Conservation (phyloP, 2,329 filamentous ascomycete genomes). For the Colletotrichum kahawae region DNA sequence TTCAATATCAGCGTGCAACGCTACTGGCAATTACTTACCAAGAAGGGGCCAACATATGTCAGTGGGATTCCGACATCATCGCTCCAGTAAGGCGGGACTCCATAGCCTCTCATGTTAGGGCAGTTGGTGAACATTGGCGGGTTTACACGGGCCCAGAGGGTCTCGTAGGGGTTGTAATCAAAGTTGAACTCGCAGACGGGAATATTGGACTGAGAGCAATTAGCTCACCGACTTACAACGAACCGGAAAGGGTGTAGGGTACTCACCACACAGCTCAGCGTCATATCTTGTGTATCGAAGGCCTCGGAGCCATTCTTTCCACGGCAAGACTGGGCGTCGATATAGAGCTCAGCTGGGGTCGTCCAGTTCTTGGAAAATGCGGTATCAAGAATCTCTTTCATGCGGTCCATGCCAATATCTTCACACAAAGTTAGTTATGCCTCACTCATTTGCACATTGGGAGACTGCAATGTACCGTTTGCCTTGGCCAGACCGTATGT, state of each 20-base stretch:
- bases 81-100: not conserved
- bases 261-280: not conserved
- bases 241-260: fast-evolving
- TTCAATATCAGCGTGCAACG: not conserved
- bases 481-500: slow-evolving; percentile 2
- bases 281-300: not conserved
- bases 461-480: not conserved
- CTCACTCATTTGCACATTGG: no score
- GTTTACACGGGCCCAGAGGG: not conserved
- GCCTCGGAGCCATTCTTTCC: not conserved
- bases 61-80: not conserved
- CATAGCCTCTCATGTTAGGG: not conserved
- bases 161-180: not conserved
- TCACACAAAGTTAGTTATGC: not conserved
- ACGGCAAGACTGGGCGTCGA: not conserved
- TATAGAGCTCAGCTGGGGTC: not conserved
- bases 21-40: not conserved
- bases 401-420: slow-evolving; percentile 10
- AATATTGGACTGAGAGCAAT: not conserved
- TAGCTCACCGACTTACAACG: not conserved
- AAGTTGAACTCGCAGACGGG: slow-evolving; percentile 12
- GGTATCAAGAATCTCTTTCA: not conserved
- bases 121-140: not conserved
- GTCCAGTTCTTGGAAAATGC: slow-evolving; percentile 10
- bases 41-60: not conserved